These are phyloP conservation scores for Fusarium sp. DNA, from an alignment of 2,329 filamentous ascomycete genomes.

Conservation along the genomic window DNA sequence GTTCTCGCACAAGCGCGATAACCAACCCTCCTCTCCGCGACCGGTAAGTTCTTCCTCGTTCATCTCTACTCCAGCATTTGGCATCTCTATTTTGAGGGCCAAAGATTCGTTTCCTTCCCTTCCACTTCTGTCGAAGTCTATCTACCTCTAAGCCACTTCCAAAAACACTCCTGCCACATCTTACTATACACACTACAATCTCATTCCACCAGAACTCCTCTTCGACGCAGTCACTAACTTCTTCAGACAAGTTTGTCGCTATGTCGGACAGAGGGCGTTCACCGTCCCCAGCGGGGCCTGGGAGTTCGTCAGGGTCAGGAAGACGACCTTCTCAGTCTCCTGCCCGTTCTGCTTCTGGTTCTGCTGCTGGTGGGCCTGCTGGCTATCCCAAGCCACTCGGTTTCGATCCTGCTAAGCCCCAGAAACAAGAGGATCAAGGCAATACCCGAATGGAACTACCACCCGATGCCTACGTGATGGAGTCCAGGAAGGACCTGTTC, in stretches of 20 bases:
- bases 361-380: constrained; percentile 32
- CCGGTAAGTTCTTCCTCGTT: constrained; percentile 23
- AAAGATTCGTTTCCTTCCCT: constrained; percentile 4
- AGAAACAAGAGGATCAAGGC: constrained; percentile 50
- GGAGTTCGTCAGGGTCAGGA: constrained; percentile 32
- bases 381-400: constrained; percentile 52
- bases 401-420: constrained; percentile 59
- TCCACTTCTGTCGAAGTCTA: not conserved
- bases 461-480: constrained; percentile 64
- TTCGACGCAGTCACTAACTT: constrained; percentile 7
- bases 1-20: constrained; percentile 2
- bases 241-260: constrained; percentile 10
- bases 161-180: constrained; percentile 2
- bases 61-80: not conserved
- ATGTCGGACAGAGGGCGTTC: constrained; percentile 54
- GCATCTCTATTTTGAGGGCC: not conserved
- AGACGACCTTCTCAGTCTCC: constrained; percentile 40
- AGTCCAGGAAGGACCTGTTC: constrained; percentile 53
- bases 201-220: not conserved
- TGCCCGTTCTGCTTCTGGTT: constrained; percentile 32
- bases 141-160: not conserved
- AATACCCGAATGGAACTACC: constrained; percentile 69
- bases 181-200: constrained; percentile 5
- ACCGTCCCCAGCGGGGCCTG: constrained; percentile 36
- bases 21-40: constrained; percentile 5